Evolutionary conservation across 495 filamentous ascomycete genomes (phyloP).

Genomic region (Sordaria brevicollis): DNA sequence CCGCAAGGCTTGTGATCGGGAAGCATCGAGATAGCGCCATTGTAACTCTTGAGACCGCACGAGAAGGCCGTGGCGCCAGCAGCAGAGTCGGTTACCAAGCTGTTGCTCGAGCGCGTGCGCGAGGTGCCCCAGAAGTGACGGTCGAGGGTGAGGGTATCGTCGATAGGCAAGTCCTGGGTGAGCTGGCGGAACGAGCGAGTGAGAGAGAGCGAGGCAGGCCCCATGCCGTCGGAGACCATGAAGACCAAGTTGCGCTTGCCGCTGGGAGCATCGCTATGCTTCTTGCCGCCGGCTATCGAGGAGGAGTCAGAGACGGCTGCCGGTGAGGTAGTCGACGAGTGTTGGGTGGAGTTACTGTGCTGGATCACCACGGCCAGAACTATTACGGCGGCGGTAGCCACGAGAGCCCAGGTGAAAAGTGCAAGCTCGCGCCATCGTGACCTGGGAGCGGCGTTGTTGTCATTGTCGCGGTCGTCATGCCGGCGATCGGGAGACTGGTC

Average conservation of each 20-base stretch:
- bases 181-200: constrained; percentile 75
- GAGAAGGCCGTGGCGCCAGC: constrained; percentile 95
- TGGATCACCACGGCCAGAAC: constrained; percentile 66
- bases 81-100: constrained; percentile 85
- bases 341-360: constrained; percentile 39
- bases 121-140: constrained; percentile 80
- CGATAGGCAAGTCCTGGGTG: constrained; percentile 51
- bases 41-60: constrained; percentile 87
- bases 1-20: constrained; percentile 82
- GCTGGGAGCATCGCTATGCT: too few relatives aligned
- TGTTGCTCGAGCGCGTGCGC: constrained; percentile 70
- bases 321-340: constrained; percentile 6
- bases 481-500: constrained; percentile 10
- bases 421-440: constrained; percentile 45
- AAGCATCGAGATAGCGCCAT: constrained; percentile 84
- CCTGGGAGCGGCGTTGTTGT: constrained; percentile 18
- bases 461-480: constrained; percentile 16
- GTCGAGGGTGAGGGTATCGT: constrained; percentile 70
- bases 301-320: constrained; percentile 71
- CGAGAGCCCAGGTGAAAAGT: constrained; percentile 74
- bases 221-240: constrained; percentile 99
- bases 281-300: constrained; percentile 34
- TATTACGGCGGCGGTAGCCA: constrained; percentile 74
- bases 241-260: constrained; percentile 91
- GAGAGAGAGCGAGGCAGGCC: constrained; percentile 75